phyloP scores from a whole-genome alignment of 257 asterid species.

The Solanum megistacrolobum region DNA sequence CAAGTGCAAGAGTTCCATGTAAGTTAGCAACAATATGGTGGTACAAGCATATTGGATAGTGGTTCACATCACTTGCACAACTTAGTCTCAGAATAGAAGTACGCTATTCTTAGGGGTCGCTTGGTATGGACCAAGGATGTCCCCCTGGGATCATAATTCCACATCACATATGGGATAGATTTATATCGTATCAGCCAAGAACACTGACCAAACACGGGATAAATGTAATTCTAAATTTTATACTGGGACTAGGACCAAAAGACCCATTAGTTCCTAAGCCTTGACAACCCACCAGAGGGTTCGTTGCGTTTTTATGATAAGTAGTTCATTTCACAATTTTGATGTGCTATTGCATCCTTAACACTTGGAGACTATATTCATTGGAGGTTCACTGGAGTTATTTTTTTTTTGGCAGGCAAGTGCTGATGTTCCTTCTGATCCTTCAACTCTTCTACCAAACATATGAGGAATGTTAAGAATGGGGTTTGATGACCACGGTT shows the following conservation, averaged over 20 bases:
- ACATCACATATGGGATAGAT: neutral
- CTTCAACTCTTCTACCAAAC: conserved; percentile 60
- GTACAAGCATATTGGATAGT: neutral
- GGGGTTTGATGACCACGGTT: neutral
- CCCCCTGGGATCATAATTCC: neutral
- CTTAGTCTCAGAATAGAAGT: neutral
- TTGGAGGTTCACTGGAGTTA: neutral
- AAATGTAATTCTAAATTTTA: neutral
- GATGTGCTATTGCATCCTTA: neutral
- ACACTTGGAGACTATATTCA: neutral
- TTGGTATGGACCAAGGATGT: neutral
- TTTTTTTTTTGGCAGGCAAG: conserved; percentile 41
- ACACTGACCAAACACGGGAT: neutral
- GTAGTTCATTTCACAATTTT: neutral
- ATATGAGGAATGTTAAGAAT: conserved; percentile 11
- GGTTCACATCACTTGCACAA: neutral
- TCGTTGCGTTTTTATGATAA: neutral
- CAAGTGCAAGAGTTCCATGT: neutral
- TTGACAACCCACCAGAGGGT: neutral
- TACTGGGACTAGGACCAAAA: neutral
- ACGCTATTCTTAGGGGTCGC: neutral
- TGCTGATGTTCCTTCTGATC: conserved; percentile 44
- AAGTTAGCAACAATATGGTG: neutral
- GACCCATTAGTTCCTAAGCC: neutral
- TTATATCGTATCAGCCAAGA: neutral